Evolutionary conservation across 208 protist species (phyloP), one percentile per base, ranked within the genome.

Genomic region (Crithidia fasciculata): DNA sequence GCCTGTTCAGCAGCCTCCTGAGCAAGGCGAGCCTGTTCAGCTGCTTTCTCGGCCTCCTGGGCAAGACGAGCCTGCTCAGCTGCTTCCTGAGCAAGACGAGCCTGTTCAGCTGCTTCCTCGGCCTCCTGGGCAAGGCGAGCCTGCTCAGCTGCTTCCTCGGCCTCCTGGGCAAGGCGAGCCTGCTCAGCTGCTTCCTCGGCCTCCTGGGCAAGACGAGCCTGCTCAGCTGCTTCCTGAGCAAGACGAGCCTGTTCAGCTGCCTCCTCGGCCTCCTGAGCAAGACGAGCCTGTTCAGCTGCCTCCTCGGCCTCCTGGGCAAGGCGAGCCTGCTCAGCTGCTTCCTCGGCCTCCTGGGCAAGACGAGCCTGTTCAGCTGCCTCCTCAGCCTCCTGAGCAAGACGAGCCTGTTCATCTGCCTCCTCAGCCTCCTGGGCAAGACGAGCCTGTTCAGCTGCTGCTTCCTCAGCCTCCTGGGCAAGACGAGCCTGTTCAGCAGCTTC

Each of bases 161-260:
- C 37, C 19, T 66, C 45, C 8, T 16, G 41, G 13, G 36, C 50
- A 19, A 72, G 37, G 0, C 52, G 64, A 40, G 55, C 65, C 49
- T 60, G 72, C 36, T 79, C 76, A 49, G 45, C 45, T 49, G 45
- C 45, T 2, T 49, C 45, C 45, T 49, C 9, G 37, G 66, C 69
- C 41, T 56, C 12, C 5, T 44, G 45, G 10, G 16, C 62, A 76
- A 74, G 76, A 2, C 36, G 58, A 7, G 10, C 19, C 63, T 49
- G 60, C 49, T 75, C 63, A 67, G 57, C 76, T 28, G 71, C 65
- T 36, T 78, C 59, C 0, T 49, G 68, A 55, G 69, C 72, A n/a
- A 62, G 63, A 0, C 19, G 58, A 7, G 10, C 19, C 63, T 49
- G 60, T 49, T 75, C 63, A 67, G 57, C 76, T 28, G 28, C 28